Conservation (phyloP, 306 rosid species). For the Potentilla sterilis region DNA sequence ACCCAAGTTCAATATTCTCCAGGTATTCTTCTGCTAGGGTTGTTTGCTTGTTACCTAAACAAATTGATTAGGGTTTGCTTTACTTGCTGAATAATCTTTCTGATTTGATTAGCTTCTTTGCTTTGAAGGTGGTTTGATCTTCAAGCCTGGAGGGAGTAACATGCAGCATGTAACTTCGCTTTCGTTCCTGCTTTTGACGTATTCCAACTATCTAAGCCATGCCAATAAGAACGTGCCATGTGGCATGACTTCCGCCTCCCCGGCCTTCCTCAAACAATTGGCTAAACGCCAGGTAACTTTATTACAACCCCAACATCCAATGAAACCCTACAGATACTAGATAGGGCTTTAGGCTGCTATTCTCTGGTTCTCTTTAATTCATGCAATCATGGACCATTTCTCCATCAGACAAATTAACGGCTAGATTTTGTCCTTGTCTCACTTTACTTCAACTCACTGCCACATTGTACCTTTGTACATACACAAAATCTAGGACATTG, state of each 20-base stretch:
- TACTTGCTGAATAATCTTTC: not conserved
- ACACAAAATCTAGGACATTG: conserved; percentile 10
- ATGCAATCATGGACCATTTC: conserved; percentile 11
- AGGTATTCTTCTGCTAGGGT: conserved; percentile 37
- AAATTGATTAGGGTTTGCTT: not conserved
- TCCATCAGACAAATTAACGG: conserved; percentile 50
- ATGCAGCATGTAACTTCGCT: conserved; percentile 98
- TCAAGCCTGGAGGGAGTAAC: conserved; percentile 96
- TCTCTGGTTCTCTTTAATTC: conserved; percentile 2
- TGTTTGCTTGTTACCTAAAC: not conserved
- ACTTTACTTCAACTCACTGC: not conserved
- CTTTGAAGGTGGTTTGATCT: conserved; percentile 76
- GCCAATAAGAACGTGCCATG: conserved; percentile 84
- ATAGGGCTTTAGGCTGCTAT: not conserved
- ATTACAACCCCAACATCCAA: not conserved
- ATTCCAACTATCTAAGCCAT: conserved; percentile 90
- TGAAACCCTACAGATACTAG: not conserved
- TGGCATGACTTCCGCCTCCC: conserved; percentile 67
- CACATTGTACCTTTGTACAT: not conserved
- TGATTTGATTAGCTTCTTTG: not conserved
- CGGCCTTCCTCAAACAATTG: conserved; percentile 62
- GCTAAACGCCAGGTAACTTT: conserved; percentile 74
- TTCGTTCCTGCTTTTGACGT: conserved; percentile 75
- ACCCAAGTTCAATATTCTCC: conserved; percentile 94
- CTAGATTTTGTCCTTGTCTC: conserved; percentile 32